Base-by-base conservation (phyloP, 371 early-diverging fungal genomes). In the Amoeboaphelidium protococcarum region DNA sequence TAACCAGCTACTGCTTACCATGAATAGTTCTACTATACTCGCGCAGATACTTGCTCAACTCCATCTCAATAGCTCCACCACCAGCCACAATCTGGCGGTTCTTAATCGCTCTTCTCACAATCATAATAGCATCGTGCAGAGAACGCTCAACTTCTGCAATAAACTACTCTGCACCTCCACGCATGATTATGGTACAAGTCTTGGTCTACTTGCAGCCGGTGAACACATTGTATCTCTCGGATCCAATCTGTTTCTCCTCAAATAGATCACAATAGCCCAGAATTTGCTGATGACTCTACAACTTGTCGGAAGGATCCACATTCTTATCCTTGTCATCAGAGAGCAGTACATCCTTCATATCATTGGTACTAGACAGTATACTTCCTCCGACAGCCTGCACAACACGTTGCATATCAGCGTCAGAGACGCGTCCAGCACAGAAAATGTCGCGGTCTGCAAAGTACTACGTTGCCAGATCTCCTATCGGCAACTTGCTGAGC, bases 391-490 rank as follows among this genome's bases (percentile, higher is more conserved):
- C 91, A 44, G 95, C 94, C 59, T 82, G 74, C 51, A 83, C 78
- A 27, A 97, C 86, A 56, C 98, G 83, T 42, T 71, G 69, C 56
- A 98, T 65, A 59, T 98, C 97, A 47, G 82, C 86, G 55, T 74
- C 73, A 25, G 90, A 62, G 25, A 99, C 98, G 57, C 99, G 82
- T 40, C 99, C 99, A 43, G 98, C 98, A 63, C 96, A 97, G 71
- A 99, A 98, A 56, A 99, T 87, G 58, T 86, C 82, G 46, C 96
- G 79, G 60, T 91, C 97, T 50, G 99, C 99, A 75, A 99, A 99
- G 73, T 95, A 99, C 64, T 99, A 99, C 20, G 99, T 99, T 27
- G 99, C 99, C 55, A 98, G 72, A 64, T 99, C 99, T 56, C 99
- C 99, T 57, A 99, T 98, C 16, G 98, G 92, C 47, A 95, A 68